Evolutionary conservation across 306 rosid genomes (phyloP), one percentile per base, ranked within the genome.

Genomic region (Myrica gale): DNA sequence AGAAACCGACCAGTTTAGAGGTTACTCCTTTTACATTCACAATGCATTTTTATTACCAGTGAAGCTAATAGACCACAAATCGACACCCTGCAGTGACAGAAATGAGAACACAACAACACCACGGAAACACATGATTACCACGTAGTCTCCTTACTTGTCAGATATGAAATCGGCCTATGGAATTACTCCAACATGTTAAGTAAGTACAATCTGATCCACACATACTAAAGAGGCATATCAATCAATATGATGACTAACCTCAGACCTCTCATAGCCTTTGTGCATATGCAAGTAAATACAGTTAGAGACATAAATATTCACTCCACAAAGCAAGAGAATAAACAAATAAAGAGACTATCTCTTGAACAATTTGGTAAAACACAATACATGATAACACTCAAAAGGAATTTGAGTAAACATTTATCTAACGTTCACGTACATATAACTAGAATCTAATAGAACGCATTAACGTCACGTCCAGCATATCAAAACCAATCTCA

Each of bases 11-110:
- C 32, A 26, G 32, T 26, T 26, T 26, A 26, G 32, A 26, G 32
- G 32, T 26, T 26, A 56, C 12, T 8, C 21, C 9, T 57, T 57
- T 57, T 9, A 57, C 63, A 15, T 20, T 7, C 21, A 20, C 5
- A 57, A 60, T 5, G 43, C 17, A 60, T 60, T 57, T 45, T 69
- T 66, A 47, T 43, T 37, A 56, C 47, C 42, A 7, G 23, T 26
- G 32, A 70, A 76, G 63, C 65, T 66, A 12, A 6, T 3, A 45
- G 3, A 70, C 61, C 47, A 42, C 20, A 78, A 47, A 70, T 15
- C 16, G 26, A 53, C 15, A 44, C 68, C 17, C 26, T 43, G 39
- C 72, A 48, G 2, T 41, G 26, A n/a, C 42, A 60, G 43, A 60
- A 32, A 26, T 11, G 11, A 60, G 13, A 60, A 26, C 42, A 60